These are phyloP conservation scores for Oryza australiensis DNA, from an alignment of 176 grass and related monocot genomes.

Conservation along the genomic window DNA sequence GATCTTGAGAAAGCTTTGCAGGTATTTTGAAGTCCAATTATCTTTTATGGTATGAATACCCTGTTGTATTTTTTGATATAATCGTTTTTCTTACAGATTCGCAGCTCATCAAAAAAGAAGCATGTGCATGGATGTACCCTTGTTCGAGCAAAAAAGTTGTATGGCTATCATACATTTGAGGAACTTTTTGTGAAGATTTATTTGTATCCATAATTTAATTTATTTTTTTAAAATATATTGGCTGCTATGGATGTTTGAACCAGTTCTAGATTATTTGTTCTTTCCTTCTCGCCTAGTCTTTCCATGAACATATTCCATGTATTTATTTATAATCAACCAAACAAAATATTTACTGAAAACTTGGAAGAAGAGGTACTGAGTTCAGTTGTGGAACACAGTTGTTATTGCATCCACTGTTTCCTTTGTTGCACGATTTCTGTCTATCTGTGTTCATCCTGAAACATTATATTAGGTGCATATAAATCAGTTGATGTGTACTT, in stretches of 20 bases:
- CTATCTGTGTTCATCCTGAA: too few relatives aligned
- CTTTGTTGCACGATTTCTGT: not conserved
- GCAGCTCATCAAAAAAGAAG: slow-evolving; percentile 63
- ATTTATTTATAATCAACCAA: not conserved
- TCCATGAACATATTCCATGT: not conserved
- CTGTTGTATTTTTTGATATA: slow-evolving; percentile 24
- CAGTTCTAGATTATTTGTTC: slow-evolving; percentile 18
- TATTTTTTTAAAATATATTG: not conserved
- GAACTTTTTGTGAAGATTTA: slow-evolving; percentile 91
- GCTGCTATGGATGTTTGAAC: not conserved
- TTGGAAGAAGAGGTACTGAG: not conserved
- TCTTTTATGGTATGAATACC: slow-evolving; percentile 17
- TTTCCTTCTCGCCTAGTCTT: not conserved
- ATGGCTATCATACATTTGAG: slow-evolving; percentile 79
- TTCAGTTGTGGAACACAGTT: not conserved
- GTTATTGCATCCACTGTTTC: not conserved
- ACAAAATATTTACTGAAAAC: not conserved
- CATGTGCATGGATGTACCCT: slow-evolving; percentile 88
- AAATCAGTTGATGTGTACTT: slow-evolving; percentile 29
- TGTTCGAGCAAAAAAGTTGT: slow-evolving; percentile 91
- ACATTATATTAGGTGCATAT: not conserved
- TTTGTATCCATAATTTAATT: slow-evolving; percentile 72
- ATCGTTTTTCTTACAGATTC: slow-evolving; percentile 48
- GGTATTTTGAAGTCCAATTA: slow-evolving; percentile 50
- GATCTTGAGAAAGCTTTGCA: slow-evolving; percentile 86